These are phyloP conservation scores for Xylariales sp. DNA, from an alignment of 2,329 filamentous ascomycete species.

Conservation along the genomic window DNA sequence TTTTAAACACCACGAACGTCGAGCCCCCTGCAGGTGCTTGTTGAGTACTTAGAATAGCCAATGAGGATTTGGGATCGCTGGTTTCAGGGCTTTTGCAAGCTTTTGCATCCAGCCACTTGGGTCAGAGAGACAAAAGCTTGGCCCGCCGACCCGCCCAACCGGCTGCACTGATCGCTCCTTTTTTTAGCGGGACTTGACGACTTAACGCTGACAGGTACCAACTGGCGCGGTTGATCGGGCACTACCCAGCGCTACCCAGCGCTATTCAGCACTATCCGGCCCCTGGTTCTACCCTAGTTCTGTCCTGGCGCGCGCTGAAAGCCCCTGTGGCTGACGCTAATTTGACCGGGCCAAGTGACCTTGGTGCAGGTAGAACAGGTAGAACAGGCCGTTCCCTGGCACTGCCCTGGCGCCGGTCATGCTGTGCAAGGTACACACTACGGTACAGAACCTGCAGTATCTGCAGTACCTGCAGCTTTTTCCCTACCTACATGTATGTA, in stretches of 20 bases:
- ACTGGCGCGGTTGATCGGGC: constrained; percentile 22
- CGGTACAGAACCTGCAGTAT: no score
- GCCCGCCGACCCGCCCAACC: constrained; percentile 1
- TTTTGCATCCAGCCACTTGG: constrained; percentile 30
- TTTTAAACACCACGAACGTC: background rate
- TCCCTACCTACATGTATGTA: no score
- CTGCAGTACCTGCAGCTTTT: constrained; percentile 4
- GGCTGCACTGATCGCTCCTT: constrained; percentile 13
- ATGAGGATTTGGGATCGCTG: constrained; percentile 17
- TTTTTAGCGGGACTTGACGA: constrained; percentile 15
- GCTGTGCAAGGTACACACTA: background rate
- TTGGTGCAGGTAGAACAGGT: background rate
- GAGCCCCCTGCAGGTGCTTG: background rate
- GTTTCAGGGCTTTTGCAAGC: constrained; percentile 2
- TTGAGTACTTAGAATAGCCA: constrained; percentile 18
- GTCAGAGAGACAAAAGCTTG: background rate
- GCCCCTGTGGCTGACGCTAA: constrained; percentile 32
- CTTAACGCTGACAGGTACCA: constrained; percentile 1
- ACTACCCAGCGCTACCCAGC: constrained; percentile 2
- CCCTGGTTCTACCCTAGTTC: no score
- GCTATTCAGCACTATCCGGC: no score
- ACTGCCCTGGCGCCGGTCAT: constrained; percentile 18
- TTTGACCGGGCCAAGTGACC: constrained; percentile 7
- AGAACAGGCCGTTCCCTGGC: constrained; percentile 18
- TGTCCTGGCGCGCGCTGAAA: constrained; percentile 2